Evolutionary conservation across 192 early-diverging fungal species (phyloP).

Genomic region (Backusella luteola): DNA sequence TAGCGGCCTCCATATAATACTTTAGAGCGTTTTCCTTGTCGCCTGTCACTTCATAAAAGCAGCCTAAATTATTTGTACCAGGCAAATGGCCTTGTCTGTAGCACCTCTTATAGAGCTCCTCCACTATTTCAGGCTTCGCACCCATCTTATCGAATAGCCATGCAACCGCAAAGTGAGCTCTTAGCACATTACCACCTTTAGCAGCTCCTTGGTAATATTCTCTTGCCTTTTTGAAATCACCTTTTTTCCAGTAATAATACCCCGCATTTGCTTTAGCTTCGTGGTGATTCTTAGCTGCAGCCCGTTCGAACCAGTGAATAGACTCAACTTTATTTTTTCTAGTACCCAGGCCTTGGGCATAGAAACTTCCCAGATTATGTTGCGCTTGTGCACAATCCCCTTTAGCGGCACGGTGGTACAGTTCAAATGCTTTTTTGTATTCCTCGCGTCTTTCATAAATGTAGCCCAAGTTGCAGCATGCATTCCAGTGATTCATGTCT

Average conservation of each 20-base stretch:
- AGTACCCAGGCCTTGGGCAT: background rate
- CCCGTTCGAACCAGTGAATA: background rate
- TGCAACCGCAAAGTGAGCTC: background rate
- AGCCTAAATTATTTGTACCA: background rate
- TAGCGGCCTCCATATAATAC: background rate
- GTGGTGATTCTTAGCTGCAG: background rate
- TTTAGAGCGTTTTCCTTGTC: background rate
- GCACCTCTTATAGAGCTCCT: background rate
- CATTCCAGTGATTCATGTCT: background rate
- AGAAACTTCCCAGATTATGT: background rate
- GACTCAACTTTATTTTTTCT: fast-evolving
- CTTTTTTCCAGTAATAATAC: background rate
- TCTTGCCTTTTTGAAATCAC: background rate
- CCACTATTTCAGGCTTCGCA: background rate
- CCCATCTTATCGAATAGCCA: background rate
- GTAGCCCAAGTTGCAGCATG: background rate
- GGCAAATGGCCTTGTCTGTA: background rate
- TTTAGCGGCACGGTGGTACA: background rate
- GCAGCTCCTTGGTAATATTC: background rate
- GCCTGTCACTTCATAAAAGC: background rate
- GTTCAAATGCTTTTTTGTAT: background rate
- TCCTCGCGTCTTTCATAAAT: background rate
- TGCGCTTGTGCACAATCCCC: background rate
- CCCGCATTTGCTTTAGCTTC: background rate
- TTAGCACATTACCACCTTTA: background rate